Conservation (phyloP, 2,329 filamentous ascomycete species). For the Pseudopyrenochaeta lycopersici region DNA sequence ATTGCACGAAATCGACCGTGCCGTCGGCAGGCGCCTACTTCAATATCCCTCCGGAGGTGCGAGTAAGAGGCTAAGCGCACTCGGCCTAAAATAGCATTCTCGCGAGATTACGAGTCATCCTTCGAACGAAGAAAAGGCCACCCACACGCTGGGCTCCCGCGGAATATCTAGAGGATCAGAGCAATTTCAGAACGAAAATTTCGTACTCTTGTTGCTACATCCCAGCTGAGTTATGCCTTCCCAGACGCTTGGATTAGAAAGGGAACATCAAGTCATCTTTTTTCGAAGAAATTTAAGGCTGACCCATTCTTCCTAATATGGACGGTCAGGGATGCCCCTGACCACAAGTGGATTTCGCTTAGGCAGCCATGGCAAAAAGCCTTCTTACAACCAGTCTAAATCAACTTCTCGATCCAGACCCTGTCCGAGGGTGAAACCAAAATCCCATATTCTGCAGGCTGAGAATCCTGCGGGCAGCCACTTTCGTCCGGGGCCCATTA, state of each 20-base stretch:
- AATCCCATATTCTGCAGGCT: conserved; percentile 7
- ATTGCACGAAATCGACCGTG: neutral
- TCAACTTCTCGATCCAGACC: conserved; percentile 8
- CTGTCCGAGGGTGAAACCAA: conserved; percentile 17
- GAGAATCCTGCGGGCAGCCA: conserved; percentile 15
- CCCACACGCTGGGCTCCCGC: too few species aligned
- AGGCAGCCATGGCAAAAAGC: conserved; percentile 11
- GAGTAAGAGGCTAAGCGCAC: neutral
- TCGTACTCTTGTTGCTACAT: neutral
- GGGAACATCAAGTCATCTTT: neutral
- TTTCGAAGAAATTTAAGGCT: neutral
- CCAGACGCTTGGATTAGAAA: neutral
- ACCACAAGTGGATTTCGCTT: neutral
- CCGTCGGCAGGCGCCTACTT: neutral
- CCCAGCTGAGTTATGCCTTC: neutral
- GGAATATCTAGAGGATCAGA: too few species aligned
- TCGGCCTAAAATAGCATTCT: neutral
- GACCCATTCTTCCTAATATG: neutral
- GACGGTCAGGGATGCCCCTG: conserved; percentile 14
- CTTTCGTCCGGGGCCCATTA: neutral
- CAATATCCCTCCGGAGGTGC: neutral
- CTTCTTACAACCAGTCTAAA: conserved; percentile 11
- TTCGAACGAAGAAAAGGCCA: too few species aligned
- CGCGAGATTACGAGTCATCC: neutral
- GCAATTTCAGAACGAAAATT: too few species aligned